Evolutionary conservation across 805 yeast genomes (phyloP), one percentile per base, ranked within the genome.

Genomic region (Kregervanrija fluxuum): DNA sequence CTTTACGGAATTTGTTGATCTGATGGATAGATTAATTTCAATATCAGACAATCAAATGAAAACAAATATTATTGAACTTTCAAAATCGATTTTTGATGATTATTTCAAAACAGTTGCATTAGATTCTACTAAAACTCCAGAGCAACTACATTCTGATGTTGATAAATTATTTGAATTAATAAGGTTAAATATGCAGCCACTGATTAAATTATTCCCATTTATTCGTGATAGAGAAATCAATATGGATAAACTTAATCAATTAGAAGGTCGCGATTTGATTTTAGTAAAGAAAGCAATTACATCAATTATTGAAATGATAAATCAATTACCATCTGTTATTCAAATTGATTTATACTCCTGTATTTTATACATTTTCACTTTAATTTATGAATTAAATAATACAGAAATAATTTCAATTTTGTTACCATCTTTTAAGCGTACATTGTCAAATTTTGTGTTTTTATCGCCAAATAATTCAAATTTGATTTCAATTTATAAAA

Each of bases 101-200:
- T 80, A 82, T 42, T 58, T 69, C 34, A 63, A 70, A 13, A 73
- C 72, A 52, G n/a, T 45, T 4, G 37, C 30, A 16, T 11, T 37
- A 11, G 15, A 28, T n/a, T 33, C 33, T 9, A 28, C 38, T 5
- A 57, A 54, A 30, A 30, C 60, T 2, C 61, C 65, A 1, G 77
- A 73, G 9, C 70, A 67, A 33, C 66, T 79, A 44, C 66, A 73
- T 32, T 63, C 68, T 30, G 82, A 80, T 42, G 81, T 85, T 44
- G 95, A 87, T 53, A 87, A 85, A 55, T 65, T 88, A 37, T 87
- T 91, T 60, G 97, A 91, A 57, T 67, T 90, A 22, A 64, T 89
- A 41, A 71, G 96, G 49, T 73, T 89, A 5, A 74, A 77, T 13
- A 70, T 85, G 67, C 68, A 81, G 15, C 82, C 86, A 0, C 64